phyloP scores from a whole-genome alignment of 2,329 filamentous ascomycete species.

The Chaetothyriales sp. region DNA sequence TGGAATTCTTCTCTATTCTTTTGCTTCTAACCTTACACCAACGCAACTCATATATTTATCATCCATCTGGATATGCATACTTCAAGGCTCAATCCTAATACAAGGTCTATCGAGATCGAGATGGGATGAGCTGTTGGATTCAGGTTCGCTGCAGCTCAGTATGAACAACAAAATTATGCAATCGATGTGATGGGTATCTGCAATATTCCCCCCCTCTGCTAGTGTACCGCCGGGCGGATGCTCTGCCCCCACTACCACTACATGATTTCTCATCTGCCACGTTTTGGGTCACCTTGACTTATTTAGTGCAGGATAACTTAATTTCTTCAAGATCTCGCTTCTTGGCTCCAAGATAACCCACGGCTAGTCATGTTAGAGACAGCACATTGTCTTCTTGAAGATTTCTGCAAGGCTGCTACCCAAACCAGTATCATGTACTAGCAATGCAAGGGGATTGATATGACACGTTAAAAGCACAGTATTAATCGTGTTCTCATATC shows the following conservation, averaged over 20 bases:
- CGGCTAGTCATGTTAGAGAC: not conserved
- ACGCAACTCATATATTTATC: not conserved
- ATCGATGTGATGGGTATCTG: not conserved
- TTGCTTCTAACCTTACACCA: too few relatives aligned
- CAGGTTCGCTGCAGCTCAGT: not conserved
- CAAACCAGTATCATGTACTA: not conserved
- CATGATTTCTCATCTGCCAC: not conserved
- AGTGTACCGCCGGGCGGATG: not conserved
- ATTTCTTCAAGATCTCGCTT: not conserved
- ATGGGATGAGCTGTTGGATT: not conserved
- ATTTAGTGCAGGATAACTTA: not conserved
- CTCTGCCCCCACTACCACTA: not conserved
- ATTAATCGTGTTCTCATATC: not conserved
- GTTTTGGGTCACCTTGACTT: not conserved
- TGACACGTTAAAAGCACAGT: not conserved
- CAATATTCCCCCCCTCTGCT: not conserved
- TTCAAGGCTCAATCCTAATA: not conserved
- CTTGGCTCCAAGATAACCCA: not conserved
- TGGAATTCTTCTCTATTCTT: not conserved
- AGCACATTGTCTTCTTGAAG: not conserved
- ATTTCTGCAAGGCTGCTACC: not conserved
- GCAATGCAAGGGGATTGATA: not conserved
- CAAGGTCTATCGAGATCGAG: not conserved
- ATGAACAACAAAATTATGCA: not conserved
- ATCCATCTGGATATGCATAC: not conserved